Percentiles rank a stretch among this genome's conserved stretches.
These are phyloP conservation scores for Aspergillus sp. DNA, from an alignment of 2,329 filamentous ascomycete species.

Conservation along the genomic window DNA sequence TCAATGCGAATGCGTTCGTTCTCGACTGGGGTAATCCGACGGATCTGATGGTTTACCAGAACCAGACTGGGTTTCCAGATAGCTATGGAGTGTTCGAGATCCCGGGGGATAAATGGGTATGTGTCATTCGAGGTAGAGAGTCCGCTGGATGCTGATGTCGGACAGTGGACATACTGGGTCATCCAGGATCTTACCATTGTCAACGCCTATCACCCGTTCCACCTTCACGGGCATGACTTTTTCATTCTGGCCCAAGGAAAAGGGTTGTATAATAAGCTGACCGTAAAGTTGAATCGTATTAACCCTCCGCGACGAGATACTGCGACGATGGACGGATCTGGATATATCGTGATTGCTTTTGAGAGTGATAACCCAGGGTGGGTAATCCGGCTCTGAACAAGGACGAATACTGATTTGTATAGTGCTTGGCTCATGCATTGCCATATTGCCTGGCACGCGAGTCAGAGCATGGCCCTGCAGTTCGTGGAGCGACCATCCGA, in stretches of 20 bases:
- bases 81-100: background rate
- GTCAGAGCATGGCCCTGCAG: conserved; percentile 7
- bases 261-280: conserved; percentile 25
- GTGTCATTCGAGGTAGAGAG: background rate
- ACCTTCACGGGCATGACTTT: conserved; percentile 51
- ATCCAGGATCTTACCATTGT: conserved; percentile 10
- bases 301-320: conserved; percentile 13
- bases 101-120: background rate
- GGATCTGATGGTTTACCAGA: conserved; percentile 3
- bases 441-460: conserved; percentile 12
- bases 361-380: conserved; percentile 11
- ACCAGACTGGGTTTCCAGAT: conserved; percentile 3
- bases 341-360: conserved; percentile 12
- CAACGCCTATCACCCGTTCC: conserved; percentile 39
- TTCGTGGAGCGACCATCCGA: conserved; percentile 8
- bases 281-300: conserved; percentile 4
- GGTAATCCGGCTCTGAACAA: background rate
- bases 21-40: conserved; percentile 8
- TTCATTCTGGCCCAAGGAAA: conserved; percentile 44
- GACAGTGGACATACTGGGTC: conserved; percentile 17
- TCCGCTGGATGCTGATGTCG: background rate
- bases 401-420: background rate
- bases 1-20: conserved; percentile 2
- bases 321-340: conserved; percentile 10
- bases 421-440: conserved; percentile 15